Evolutionary conservation across 805 yeast genomes (phyloP).

Genomic region (Kuraishia capsulata): DNA sequence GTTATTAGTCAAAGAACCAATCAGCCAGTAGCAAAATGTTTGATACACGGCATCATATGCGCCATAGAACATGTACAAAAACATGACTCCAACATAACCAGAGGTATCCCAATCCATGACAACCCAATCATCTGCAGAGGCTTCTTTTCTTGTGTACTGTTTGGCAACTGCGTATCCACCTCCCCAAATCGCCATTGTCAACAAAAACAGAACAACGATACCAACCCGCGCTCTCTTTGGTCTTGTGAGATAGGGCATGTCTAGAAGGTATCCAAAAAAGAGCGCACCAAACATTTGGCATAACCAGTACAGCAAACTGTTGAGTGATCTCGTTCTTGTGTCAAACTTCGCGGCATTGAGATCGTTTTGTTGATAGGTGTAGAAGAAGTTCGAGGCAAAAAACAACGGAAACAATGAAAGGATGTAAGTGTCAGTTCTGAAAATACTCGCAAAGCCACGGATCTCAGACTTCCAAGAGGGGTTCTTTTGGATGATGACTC

Average conservation of each 20-base stretch:
- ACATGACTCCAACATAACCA: constrained; percentile 48
- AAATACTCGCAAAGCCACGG: constrained; percentile 13
- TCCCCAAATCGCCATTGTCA: constrained; percentile 43
- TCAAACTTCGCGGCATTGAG: constrained; percentile 45
- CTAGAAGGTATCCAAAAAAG: constrained; percentile 35
- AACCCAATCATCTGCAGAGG: background rate
- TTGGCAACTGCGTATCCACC: constrained; percentile 29
- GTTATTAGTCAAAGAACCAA: constrained; percentile 51
- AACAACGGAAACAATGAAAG: constrained; percentile 47
- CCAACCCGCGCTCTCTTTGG: constrained; percentile 36
- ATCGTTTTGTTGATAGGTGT: constrained; percentile 51
- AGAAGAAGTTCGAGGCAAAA: constrained; percentile 53
- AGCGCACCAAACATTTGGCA: constrained; percentile 47
- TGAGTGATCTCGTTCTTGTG: constrained; percentile 47
- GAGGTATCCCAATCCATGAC: constrained; percentile 37
- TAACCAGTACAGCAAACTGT: constrained; percentile 48
- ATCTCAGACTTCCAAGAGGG: constrained; percentile 34
- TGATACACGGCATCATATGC: constrained; percentile 52
- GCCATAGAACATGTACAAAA: constrained; percentile 56
- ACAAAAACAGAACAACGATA: constrained; percentile 25
- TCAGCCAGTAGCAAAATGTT: constrained; percentile 44
- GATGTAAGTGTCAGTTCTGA: constrained; percentile 23
- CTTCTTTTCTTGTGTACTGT: background rate
- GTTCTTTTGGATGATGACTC: constrained; percentile 32
- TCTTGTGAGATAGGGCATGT: constrained; percentile 28